These are phyloP conservation scores for Erodium texanum DNA, from an alignment of 441 rosid genomes.

Conservation along the genomic window DNA sequence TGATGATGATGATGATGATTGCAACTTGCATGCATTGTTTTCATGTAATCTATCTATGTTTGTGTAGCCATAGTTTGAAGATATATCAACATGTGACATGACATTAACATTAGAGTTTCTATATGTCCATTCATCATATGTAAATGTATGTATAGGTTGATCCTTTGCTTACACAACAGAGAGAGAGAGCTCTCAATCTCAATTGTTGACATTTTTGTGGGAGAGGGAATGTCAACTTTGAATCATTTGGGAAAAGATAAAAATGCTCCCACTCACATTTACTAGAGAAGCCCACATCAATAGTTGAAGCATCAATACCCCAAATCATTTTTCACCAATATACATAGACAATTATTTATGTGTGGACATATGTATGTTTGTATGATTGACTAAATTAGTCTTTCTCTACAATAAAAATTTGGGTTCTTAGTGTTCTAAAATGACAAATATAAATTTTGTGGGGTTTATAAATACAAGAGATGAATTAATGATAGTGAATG, in stretches of 20 bases:
- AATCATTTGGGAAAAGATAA: neutral
- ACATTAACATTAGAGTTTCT: too few species aligned
- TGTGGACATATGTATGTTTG: too few species aligned
- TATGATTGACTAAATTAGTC: too few species aligned
- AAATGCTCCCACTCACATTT: constrained; percentile 1
- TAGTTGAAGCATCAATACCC: neutral
- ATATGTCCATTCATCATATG: neutral
- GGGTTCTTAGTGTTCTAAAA: too few species aligned
- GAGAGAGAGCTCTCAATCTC: neutral
- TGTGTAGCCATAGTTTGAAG: too few species aligned
- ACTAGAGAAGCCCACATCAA: neutral
- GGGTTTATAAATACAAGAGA: too few species aligned
- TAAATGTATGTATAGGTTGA: neutral
- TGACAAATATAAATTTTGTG: too few species aligned
- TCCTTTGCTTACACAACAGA: neutral
- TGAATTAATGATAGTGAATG: too few species aligned
- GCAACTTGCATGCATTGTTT: neutral
- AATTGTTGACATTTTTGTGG: neutral
- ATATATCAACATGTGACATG: too few species aligned
- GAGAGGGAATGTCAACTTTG: neutral
- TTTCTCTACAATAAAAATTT: too few species aligned
- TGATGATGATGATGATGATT: neutral
- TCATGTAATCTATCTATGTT: neutral
- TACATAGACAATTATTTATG: too few species aligned
- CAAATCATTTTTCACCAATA: neutral